These are phyloP conservation scores for Diddensiella santjacobensis DNA, from an alignment of 805 yeast genomes.

Conservation along the genomic window DNA sequence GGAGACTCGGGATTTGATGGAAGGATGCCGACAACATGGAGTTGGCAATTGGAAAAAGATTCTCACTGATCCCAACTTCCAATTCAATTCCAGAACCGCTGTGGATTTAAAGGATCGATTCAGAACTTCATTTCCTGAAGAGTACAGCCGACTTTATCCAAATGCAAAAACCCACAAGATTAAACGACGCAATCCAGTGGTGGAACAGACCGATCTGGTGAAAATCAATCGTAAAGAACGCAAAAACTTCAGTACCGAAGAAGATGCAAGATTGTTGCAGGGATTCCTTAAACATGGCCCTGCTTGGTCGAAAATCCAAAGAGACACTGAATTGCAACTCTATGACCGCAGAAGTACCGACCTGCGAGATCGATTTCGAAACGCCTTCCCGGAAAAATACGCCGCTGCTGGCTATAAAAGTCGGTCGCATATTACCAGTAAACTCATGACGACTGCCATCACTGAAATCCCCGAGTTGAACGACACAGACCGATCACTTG, in stretches of 20 bases:
- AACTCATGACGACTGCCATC: slow-evolving; percentile 39
- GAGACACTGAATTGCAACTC: slow-evolving; percentile 37
- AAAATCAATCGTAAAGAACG: slow-evolving; percentile 44
- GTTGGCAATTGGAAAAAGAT: slow-evolving; percentile 48
- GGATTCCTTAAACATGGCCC: slow-evolving; percentile 44
- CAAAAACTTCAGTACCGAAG: slow-evolving; percentile 40
- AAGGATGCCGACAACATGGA: slow-evolving; percentile 42
- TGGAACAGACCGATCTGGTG: slow-evolving; percentile 25
- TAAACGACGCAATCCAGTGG: slow-evolving; percentile 22
- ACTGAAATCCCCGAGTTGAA: slow-evolving; percentile 61
- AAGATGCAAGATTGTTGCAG: slow-evolving; percentile 39
- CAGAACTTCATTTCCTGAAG: slow-evolving; percentile 44
- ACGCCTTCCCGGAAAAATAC: slow-evolving; percentile 43
- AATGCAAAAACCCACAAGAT: slow-evolving; percentile 43
- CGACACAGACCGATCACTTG: slow-evolving; percentile 65
- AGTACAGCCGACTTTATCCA: slow-evolving; percentile 42
- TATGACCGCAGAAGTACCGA: slow-evolving; percentile 42
- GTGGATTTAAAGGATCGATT: slow-evolving; percentile 45
- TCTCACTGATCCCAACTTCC: slow-evolving; percentile 38
- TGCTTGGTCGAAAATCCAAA: slow-evolving; percentile 44
- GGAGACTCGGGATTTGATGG: slow-evolving; percentile 40
- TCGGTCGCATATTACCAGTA: slow-evolving; percentile 20
- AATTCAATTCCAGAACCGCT: slow-evolving; percentile 42
- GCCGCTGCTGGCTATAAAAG: slow-evolving; percentile 44
- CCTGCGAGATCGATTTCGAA: slow-evolving; percentile 42